These are phyloP conservation scores for Suhomyces taliae DNA, from an alignment of 1,139 yeast genomes.

Conservation along the genomic window DNA sequence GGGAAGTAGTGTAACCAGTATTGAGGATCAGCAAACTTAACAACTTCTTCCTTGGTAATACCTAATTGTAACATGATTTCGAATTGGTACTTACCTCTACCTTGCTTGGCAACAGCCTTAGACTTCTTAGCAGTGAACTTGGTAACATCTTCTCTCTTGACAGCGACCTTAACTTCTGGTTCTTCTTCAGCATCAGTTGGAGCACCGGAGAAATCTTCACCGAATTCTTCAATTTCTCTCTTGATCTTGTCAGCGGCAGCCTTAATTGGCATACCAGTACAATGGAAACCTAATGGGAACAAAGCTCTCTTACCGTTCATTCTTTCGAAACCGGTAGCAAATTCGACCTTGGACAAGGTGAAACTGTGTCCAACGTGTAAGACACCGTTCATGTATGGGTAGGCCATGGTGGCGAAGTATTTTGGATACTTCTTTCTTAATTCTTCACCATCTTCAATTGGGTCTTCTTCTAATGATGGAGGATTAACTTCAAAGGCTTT, in stretches of 20 bases:
- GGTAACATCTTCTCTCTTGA: slow-evolving; percentile 71
- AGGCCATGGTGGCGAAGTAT: slow-evolving; percentile 92
- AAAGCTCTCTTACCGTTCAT: slow-evolving; percentile 91
- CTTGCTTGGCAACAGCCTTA: slow-evolving; percentile 90
- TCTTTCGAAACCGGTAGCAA: slow-evolving; percentile 90
- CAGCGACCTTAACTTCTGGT: slow-evolving; percentile 36
- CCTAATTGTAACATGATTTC: slow-evolving; percentile 96
- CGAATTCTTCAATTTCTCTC: slow-evolving; percentile 91
- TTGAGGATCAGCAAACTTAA: slow-evolving; percentile 83
- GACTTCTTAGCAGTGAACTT: slow-evolving; percentile 91
- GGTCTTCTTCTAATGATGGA: slow-evolving; percentile 68
- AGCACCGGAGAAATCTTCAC: slow-evolving; percentile 73
- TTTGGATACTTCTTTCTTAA: slow-evolving; percentile 82
- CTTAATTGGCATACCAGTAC: slow-evolving; percentile 99
- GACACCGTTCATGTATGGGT: slow-evolving; percentile 98
- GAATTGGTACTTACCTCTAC: slow-evolving; percentile 90
- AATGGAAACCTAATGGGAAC: slow-evolving; percentile 97
- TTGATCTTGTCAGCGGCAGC: slow-evolving; percentile 95
- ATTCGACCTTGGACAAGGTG: slow-evolving; percentile 93
- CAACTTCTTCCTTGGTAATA: slow-evolving; percentile 76
- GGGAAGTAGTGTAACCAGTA: slow-evolving; percentile 94
- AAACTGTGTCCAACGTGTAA: slow-evolving; percentile 97
- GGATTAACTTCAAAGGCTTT: slow-evolving; percentile 86
- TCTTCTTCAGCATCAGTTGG: slow-evolving; percentile 60
- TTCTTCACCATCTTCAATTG: slow-evolving; percentile 62